phyloP scores from a whole-genome alignment of 2,329 filamentous ascomycete genomes.

The Colletotrichum sp. region DNA sequence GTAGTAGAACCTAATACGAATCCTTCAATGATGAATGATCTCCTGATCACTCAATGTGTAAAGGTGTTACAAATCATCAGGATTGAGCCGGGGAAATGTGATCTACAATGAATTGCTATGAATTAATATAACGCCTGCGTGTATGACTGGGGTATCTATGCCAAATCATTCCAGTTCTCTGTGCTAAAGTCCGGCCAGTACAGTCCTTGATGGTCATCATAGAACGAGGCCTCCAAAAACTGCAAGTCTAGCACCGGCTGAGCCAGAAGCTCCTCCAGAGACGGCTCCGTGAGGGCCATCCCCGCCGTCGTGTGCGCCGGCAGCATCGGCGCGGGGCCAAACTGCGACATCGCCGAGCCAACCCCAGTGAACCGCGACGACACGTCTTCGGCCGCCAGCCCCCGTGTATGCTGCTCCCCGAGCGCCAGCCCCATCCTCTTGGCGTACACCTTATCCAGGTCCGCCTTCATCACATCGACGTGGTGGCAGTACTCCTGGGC shows the following conservation, averaged over 20 bases:
- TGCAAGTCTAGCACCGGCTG: conserved; percentile 37
- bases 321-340: neutral
- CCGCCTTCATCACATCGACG: conserved; percentile 36
- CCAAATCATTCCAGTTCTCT: conserved; percentile 17
- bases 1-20: neutral
- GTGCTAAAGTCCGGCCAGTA: conserved; percentile 25
- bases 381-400: neutral
- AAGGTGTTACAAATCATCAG: neutral
- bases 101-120: neutral
- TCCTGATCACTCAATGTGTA: neutral
- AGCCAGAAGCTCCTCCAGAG: conserved; percentile 37
- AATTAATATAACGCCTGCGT: neutral
- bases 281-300: conserved; percentile 40
- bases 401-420: neutral
- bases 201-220: conserved; percentile 21
- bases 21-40: neutral
- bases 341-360: neutral
- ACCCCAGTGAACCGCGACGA: neutral
- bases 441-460: neutral
- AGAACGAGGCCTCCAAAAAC: conserved; percentile 32
- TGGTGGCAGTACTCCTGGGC: conserved; percentile 47
- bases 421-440: neutral
- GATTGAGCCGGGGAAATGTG: neutral
- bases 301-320: conserved; percentile 29
- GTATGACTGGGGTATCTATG: neutral